Percentiles rank a stretch among this genome's conserved stretches.
These are phyloP conservation scores for Trametes pubescens DNA, from an alignment of 1,284 basidiomycete species.

Conservation along the genomic window DNA sequence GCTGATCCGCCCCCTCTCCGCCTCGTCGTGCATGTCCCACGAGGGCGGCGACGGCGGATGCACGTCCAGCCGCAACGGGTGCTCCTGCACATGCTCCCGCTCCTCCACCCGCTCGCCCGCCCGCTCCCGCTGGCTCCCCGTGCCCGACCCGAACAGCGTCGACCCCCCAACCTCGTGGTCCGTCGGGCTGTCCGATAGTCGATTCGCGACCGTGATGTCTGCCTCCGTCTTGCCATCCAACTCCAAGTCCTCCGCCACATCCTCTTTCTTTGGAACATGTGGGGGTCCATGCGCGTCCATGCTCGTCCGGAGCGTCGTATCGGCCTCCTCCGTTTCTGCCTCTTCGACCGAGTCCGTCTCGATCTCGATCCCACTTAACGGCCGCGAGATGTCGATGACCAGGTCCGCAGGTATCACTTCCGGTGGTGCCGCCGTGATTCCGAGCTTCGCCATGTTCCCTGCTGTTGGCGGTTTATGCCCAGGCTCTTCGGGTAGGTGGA, in stretches of 20 bases:
- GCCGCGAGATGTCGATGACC: conserved; percentile 30
- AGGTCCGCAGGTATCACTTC: conserved; percentile 24
- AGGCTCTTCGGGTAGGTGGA: not conserved
- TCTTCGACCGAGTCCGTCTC: conserved; percentile 8
- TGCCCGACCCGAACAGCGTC: conserved; percentile 28
- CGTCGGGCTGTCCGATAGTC: conserved; percentile 16
- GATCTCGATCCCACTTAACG: conserved; percentile 17
- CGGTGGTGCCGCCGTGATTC: conserved; percentile 15
- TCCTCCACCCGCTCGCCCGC: conserved; percentile 16
- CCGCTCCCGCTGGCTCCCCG: conserved; percentile 8
- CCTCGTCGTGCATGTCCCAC: conserved; percentile 56
- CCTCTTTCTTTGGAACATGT: conserved; percentile 1
- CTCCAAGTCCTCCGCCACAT: conserved; percentile 21
- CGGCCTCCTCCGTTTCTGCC: conserved; percentile 6
- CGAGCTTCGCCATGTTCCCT: conserved; percentile 19
- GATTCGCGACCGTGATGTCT: conserved; percentile 27
- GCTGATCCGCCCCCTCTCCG: conserved; percentile 25
- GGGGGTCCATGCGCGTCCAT: conserved; percentile 14
- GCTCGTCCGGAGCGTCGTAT: conserved; percentile 1
- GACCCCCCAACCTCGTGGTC: conserved; percentile 26
- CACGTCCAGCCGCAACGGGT: conserved; percentile 45
- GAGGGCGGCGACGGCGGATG: conserved; percentile 60
- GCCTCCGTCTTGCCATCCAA: conserved; percentile 19
- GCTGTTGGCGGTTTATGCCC: conserved; percentile 1
- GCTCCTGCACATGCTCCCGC: conserved; percentile 32